Base-by-base conservation (phyloP, 257 asterid species). In the Nicotiana knightiana region DNA sequence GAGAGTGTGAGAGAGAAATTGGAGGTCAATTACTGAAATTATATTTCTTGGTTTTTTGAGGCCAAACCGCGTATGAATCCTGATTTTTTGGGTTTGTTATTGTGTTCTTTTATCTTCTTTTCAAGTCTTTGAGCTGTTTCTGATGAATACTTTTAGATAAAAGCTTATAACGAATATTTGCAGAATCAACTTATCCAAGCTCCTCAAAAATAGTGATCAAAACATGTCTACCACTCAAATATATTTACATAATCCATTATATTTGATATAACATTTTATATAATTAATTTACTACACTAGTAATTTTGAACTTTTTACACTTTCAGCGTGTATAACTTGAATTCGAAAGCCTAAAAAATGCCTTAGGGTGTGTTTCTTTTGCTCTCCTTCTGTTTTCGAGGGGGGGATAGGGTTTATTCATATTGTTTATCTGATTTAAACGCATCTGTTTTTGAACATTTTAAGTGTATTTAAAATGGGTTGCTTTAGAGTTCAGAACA, bases 11-110 rank as follows among this genome's bases (percentile, higher is more conserved):
- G 1, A 65, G 87, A 85, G 82, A 90, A 89, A 85, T 35, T 82
- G 84, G 87, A 86, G 92, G 85, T 89, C 81, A 89, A 83, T 81
- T 83, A 21, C 51, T 64, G 30, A 51, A 75, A 77, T 57, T 58
- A 57, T 5, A 61, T 21, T 84, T 75, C 84, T 55, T 54, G 79
- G 17, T 68, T 85, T 85, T 90, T 86, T 86, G 43, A 84, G 82
- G 87, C 68, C 46, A 82, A 84, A 85, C 82, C 67, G 46, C 21
- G 89, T 83, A 51, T 30, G 63, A 32, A 84, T 93, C 63, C 79
- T 75, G 62, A 83, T 0, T n/a, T 77, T 86, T 67, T 83, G 88
- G 91, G 84, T 64, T 68, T 35, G 71, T 81, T 64, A 46, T 13
- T 54, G 54, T 71, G 21, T 59, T 65, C 16, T 26, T 43, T 48